Percentiles rank a stretch among this genome's conserved stretches.
phyloP scores from a whole-genome alignment of 805 yeast genomes.

The Ogataea ramenticola region DNA sequence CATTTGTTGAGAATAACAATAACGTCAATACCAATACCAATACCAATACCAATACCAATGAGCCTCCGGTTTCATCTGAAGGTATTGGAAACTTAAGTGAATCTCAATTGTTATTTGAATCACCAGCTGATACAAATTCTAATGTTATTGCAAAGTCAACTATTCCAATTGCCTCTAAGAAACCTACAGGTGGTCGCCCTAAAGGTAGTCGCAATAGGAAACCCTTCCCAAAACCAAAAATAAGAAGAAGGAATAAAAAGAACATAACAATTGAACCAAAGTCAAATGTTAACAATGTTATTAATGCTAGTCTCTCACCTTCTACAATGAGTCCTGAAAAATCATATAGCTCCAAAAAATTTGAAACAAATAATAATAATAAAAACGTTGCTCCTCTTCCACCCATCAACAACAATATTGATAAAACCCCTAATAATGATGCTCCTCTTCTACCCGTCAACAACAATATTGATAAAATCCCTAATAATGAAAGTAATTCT shows the following conservation, averaged over 20 bases:
- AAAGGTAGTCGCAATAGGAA: conserved; percentile 3
- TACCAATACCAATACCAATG: no score
- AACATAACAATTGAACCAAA: no score
- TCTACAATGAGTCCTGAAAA: no score
- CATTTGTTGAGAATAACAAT: no score
- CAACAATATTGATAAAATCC: background rate
- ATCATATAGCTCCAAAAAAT: background rate
- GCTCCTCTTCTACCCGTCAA: background rate
- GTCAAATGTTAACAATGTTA: no score
- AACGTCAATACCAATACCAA: no score
- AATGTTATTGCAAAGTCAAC: background rate
- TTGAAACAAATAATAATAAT: background rate
- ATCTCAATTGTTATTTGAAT: conserved; percentile 11
- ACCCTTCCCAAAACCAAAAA: background rate
- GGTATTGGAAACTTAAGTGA: conserved; percentile 9
- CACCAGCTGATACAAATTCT: conserved; percentile 8
- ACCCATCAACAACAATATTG: background rate
- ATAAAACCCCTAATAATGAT: background rate
- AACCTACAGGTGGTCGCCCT: background rate
- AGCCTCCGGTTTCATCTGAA: no score
- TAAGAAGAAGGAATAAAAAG: no score
- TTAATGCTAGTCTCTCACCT: no score
- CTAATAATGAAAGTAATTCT: background rate
- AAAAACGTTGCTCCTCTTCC: no score
- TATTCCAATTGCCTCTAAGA: background rate